Base-by-base conservation (phyloP, 2,329 filamentous ascomycete species). In the Colletotrichum gloeosporioides region DNA sequence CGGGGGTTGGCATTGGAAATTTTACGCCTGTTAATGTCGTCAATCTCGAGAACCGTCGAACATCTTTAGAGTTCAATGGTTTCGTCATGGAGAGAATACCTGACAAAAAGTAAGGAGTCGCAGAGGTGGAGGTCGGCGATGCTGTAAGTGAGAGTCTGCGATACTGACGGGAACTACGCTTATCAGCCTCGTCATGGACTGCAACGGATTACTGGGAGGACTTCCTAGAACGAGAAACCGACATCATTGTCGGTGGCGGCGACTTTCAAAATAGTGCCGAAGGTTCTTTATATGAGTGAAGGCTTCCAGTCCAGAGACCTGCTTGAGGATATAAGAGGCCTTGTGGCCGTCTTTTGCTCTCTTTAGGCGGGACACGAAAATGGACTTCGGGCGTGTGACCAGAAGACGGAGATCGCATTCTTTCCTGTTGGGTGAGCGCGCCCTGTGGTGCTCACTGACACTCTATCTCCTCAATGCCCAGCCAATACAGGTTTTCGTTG, bases 401-500 rank as follows among this genome's bases (percentile, higher is more conserved):
- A 39, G 36, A 44, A 44, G 39, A 10, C 0, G 16, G 39, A n/a
- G 8, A 44, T n/a, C 4, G 16, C 18, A 44, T 12, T 18, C 2
- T 44, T n/a, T 6, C 16, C 18, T 44, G 18, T n/a, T n/a, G 39
- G 39, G n/a, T 44, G 9, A 44, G 39, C 18, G 16, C 18, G 18
- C 39, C 9, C 16, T 8, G 9, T 44, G 39, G 18, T 44, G 9
- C 39, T 44, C 0, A 44, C 39, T n/a, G 18, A 6, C 18, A n/a
- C 18, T 44, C 18, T 2, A n/a, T 44, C 39, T n/a, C 2, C 6
- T 18, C 4, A 5, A 39, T 39, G 3, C 39, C 8, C 8, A n/a
- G 3, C 1, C 4, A 1, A 8, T 18, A 4, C 18, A 9, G 39
- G 6, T 10, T n/a, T 18, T n/a, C 1, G 2, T 44, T n/a, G 9